A percentile compares a stretch with the other conserved stretches of the same genome.
phyloP scores from a whole-genome alignment of 164 flowering plant species.

The Sedum album region DNA sequence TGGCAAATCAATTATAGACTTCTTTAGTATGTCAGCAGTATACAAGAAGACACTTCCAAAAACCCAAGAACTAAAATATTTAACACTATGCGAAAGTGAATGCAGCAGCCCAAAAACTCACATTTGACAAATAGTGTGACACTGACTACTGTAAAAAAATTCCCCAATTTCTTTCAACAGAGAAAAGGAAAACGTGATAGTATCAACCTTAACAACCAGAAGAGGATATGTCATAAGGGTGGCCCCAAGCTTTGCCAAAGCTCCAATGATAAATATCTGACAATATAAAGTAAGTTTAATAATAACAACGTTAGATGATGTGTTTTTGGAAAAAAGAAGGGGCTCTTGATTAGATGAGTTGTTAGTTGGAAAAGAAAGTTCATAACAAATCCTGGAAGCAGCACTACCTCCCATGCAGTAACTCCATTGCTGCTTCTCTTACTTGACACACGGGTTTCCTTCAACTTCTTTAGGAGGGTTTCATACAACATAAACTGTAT shows the following conservation, averaged over 20 bases:
- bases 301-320: neutral
- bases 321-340: neutral
- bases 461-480: conserved; percentile 78
- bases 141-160: no score
- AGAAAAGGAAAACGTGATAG: neutral
- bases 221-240: conserved; percentile 94
- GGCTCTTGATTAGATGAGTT: neutral
- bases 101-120: neutral
- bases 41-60: neutral
- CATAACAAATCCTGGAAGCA: neutral
- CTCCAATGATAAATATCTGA: conserved; percentile 88
- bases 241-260: conserved; percentile 96
- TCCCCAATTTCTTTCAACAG: no score
- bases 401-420: conserved; percentile 73
- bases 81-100: neutral
- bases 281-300: conserved; percentile 3
- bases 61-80: neutral
- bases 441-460: conserved; percentile 38
- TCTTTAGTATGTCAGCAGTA: neutral
- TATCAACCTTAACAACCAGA: conserved; percentile 79
- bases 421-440: conserved; percentile 41
- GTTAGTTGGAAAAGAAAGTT: neutral
- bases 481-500: conserved; percentile 96
- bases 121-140: neutral
- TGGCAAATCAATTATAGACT: neutral